phyloP scores from a whole-genome alignment of 148 eudicot species.

The Euryodendron excelsum region DNA sequence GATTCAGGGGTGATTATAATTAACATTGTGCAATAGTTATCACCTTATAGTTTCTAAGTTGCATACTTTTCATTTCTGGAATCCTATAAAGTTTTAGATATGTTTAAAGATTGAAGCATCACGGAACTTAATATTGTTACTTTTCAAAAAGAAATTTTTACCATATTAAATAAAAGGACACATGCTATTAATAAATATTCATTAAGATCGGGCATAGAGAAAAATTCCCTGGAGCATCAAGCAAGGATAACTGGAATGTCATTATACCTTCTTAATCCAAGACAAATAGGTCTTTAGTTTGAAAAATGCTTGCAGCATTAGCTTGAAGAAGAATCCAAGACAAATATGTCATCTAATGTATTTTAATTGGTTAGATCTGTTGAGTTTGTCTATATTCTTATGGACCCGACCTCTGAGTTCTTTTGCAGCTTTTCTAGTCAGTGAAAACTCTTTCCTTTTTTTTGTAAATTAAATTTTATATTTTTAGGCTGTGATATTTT shows the following conservation, averaged over 20 bases:
- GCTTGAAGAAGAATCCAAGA: neutral
- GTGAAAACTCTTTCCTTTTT: neutral
- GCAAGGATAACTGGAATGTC: neutral
- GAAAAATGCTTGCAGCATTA: neutral
- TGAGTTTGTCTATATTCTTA: neutral
- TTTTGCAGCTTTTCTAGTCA: neutral
- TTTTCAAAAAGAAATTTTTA: neutral
- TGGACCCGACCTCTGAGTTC: neutral
- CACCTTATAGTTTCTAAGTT: neutral
- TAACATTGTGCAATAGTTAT: neutral
- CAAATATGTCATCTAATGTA: too few relatives aligned
- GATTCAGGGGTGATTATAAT: too few relatives aligned
- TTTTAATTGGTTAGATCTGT: neutral
- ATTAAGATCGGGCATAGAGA: neutral
- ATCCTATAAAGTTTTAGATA: neutral
- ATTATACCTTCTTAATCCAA: neutral
- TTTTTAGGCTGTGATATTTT: slow-evolving; percentile 6
- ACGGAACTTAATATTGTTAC: neutral
- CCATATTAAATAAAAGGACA: neutral
- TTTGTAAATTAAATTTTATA: neutral
- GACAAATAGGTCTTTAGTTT: neutral
- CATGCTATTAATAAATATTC: neutral
- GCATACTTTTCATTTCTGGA: neutral
- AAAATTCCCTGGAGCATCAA: neutral
- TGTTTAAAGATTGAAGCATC: neutral